Evolutionary conservation across 2,329 filamentous ascomycete genomes (phyloP), one percentile per base, ranked within the genome.

Genomic region (Colletotrichum graminicola): DNA sequence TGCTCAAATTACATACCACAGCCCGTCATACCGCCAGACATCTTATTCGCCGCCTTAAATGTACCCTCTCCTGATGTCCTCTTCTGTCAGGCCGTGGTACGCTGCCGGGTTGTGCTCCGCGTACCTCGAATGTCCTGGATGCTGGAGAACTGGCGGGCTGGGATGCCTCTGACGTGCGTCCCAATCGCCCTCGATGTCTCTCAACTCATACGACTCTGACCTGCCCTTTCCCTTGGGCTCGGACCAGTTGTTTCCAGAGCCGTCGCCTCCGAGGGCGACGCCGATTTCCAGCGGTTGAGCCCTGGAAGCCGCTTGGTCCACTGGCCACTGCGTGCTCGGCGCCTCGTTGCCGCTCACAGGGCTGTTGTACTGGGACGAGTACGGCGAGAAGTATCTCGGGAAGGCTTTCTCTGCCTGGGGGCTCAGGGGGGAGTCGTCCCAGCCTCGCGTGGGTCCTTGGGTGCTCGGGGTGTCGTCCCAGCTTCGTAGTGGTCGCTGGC

Each of bases 401-500:
- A 82, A 83, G 0, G 75, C 71, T 71, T 79, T 79, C 56, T 85
- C 82, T 1, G 82, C 82, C 54, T 77, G 77, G 2, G 80, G 82
- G 56, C 84, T 87, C 67, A 84, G 74, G 0, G 84, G 89, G 34
- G 85, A 89, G 73, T 72, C 69, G 32, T 86, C 85, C 87, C 88
- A 90, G 39, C 83, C 82, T 26, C 83, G 80, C 12, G 89, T 78
- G 0, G 88, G 87, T 67, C 81, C 81, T 76, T 89, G 86, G 76
- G 87, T 90, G 65, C 86, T 76, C 0, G 89, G 88, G 2, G 87
- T 88, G 74, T 88, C 86, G 18, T 86, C 85, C 87, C 88, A 90
- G 41, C 83, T 82, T 12, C 73, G 67, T 21, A 73, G 36, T 2
- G 73, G 74, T 78, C 82, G 80, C 82, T 84, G 73, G 45, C 75